Evolutionary conservation across 345 rosid species (phyloP).

Genomic region (Gynandropsis gynandra): DNA sequence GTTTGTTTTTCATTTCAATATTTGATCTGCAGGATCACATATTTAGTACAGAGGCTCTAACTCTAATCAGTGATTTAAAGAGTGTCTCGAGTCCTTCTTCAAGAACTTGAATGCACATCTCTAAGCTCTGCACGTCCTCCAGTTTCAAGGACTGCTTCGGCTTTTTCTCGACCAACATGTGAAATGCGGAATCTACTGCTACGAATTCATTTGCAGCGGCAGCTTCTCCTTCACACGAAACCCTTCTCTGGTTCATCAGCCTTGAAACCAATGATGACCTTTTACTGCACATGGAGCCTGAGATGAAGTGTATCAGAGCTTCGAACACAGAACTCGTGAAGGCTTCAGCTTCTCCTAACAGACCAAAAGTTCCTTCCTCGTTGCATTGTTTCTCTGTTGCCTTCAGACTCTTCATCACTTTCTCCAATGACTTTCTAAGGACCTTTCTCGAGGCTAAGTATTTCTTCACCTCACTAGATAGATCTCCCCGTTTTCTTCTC

Average conservation of each 20-base stretch:
- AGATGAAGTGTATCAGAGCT: constrained; percentile 27
- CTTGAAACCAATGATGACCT: constrained; percentile 15
- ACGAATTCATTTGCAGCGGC: constrained; percentile 16
- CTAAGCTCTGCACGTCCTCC: constrained; percentile 26
- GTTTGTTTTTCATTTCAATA: too few relatives aligned
- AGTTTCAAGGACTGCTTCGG: constrained; percentile 12
- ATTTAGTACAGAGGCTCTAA: too few relatives aligned
- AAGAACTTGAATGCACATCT: constrained; percentile 31
- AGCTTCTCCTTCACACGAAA: constrained; percentile 10
- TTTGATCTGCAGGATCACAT: too few relatives aligned
- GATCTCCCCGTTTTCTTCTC: constrained; percentile 20
- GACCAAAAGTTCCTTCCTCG: not conserved
- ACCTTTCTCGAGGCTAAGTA: constrained; percentile 23
- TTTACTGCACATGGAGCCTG: constrained; percentile 6
- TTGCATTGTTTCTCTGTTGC: not conserved
- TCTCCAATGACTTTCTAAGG: constrained; percentile 16
- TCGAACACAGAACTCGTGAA: constrained; percentile 20
- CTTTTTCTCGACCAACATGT: constrained; percentile 9
- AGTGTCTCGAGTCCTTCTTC: constrained; percentile 32
- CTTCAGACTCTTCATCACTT: constrained; percentile 13
- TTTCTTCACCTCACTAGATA: constrained; percentile 16
- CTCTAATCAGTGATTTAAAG: constrained; percentile 15
- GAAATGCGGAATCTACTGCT: constrained; percentile 19
- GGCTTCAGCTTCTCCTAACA: constrained; percentile 26
- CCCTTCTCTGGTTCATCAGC: constrained; percentile 16